Base-by-base conservation (phyloP, 352 stramenopile species). In the Pythium coloratum region DNA sequence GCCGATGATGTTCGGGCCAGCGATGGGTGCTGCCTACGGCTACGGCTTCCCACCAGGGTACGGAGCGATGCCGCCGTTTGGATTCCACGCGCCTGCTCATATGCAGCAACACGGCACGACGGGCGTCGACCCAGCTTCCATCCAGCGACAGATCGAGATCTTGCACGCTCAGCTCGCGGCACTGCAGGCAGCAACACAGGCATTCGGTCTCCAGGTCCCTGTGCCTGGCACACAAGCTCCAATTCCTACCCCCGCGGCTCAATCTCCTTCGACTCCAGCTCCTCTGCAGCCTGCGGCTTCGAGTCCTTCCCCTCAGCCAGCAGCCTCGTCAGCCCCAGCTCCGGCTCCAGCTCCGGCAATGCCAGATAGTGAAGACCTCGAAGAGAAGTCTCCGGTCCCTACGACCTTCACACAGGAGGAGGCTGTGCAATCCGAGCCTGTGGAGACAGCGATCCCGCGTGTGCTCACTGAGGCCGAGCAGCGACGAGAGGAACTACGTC, bases 1-100 rank as follows among this genome's bases (percentile, higher is more conserved):
- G 16, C 80, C 81, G 30, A 81, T 82, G 53, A 88, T 92, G 80
- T 90, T 86, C 71, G 72, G 64, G 26, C 70, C 75, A 34, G 66
- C 56, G n/a, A 76, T 77, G 64, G 80, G 61, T 2, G 55, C 68
- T 38, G 78, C 80, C 14, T 89, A 81, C 59, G 83, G 78, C 18
- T 90, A 77, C 30, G 83, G 80, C 0, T 79, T 89, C 67, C 76
- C 78, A 20, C 76, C 77, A 60, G 72, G 70, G 0, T 90, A 84
- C 32, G 83, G 83, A n/a, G 79, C 82, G 69, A 76, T 86, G 60
- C 69, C 71, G 2, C 80, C 80, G 3, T 80, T 78, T 50, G 73
- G 70, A 9, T 77, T 76, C 46, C 53, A 20, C 26, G 51, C 59
- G 7, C 54, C 66, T n/a, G 54, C 64, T 55, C 69, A 13, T 46